Percentiles rank a stretch among this genome's conserved stretches.
Conservation (phyloP, 306 rosid species). For the Vachellia collinsii region DNA sequence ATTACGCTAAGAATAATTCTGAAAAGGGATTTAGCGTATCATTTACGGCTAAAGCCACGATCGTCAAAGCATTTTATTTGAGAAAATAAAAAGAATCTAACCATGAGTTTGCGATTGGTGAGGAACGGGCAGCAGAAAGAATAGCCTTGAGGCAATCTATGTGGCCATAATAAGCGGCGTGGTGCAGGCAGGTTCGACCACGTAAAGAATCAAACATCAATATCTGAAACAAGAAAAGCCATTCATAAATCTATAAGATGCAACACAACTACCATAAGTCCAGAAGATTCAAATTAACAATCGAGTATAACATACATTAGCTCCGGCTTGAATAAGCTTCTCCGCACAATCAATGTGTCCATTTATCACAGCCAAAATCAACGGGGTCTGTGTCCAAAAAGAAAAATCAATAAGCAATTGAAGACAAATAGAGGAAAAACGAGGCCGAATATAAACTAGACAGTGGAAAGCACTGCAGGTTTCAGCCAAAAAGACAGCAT, state of each 20-base stretch:
- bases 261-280: conserved; percentile 21
- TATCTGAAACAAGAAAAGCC: conserved; percentile 52
- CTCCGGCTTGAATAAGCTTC: conserved; percentile 79
- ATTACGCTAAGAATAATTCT: background rate
- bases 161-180: conserved; percentile 83
- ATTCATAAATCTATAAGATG: conserved; percentile 7
- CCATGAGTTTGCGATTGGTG: conserved; percentile 82
- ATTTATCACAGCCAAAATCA: conserved; percentile 87
- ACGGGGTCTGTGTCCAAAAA: conserved; percentile 64
- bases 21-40: background rate
- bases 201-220: conserved; percentile 83
- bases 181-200: conserved; percentile 85
- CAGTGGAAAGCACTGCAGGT: background rate
- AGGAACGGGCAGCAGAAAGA: conserved; percentile 76
- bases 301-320: conserved; percentile 63
- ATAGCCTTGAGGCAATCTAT: conserved; percentile 75
- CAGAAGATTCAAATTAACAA: background rate
- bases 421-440: background rate
- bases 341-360: conserved; percentile 71
- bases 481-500: conserved; percentile 14
- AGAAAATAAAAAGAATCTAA: conserved; percentile 32
- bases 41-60: background rate
- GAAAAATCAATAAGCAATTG: background rate
- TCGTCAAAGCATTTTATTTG: background rate
- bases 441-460: background rate